Percentiles rank a stretch among this genome's conserved stretches.
phyloP scores from a whole-genome alignment of 495 filamentous ascomycete species.

The Cladorrhinum samala region DNA sequence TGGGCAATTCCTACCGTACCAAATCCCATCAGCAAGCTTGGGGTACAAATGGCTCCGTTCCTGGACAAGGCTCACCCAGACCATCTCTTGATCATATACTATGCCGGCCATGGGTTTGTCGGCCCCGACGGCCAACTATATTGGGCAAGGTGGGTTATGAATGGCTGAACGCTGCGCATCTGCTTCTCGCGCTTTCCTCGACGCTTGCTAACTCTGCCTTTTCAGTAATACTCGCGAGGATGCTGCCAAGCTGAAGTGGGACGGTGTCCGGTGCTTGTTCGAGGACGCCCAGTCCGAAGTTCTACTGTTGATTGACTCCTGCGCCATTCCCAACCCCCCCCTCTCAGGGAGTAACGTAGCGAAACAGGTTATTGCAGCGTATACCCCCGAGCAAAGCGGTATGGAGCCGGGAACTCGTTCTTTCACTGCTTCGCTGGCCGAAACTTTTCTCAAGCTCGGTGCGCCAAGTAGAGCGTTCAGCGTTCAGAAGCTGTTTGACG shows the following conservation, averaged over 20 bases:
- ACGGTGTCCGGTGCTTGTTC: conserved; percentile 43
- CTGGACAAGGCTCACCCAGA: conserved; percentile 46
- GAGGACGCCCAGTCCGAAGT: conserved; percentile 47
- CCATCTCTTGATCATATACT: conserved; percentile 52
- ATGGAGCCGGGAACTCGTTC: conserved; percentile 41
- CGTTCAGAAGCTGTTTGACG: conserved; percentile 45
- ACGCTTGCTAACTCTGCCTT: conserved; percentile 6
- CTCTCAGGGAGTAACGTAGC: conserved; percentile 38
- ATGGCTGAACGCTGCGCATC: too few relatives aligned
- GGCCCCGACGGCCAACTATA: conserved; percentile 47
- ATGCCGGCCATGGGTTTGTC: conserved; percentile 48
- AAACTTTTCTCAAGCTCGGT: conserved; percentile 42
- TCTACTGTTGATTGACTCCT: conserved; percentile 43
- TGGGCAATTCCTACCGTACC: conserved; percentile 47
- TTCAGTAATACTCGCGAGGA: conserved; percentile 37
- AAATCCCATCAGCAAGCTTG: conserved; percentile 49
- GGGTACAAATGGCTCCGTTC: conserved; percentile 44
- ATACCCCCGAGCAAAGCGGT: conserved; percentile 41
- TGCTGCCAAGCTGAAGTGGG: conserved; percentile 42
- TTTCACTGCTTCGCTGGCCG: conserved; percentile 45
- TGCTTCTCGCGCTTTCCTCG: neutral
- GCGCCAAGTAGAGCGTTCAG: conserved; percentile 41
- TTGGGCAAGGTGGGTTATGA: conserved; percentile 47
- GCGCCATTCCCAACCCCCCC: conserved; percentile 37
- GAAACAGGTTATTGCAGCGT: conserved; percentile 52